Evolutionary conservation across 176 grass and related monocot genomes (phyloP).

Genomic region (Leersia perrieri): DNA sequence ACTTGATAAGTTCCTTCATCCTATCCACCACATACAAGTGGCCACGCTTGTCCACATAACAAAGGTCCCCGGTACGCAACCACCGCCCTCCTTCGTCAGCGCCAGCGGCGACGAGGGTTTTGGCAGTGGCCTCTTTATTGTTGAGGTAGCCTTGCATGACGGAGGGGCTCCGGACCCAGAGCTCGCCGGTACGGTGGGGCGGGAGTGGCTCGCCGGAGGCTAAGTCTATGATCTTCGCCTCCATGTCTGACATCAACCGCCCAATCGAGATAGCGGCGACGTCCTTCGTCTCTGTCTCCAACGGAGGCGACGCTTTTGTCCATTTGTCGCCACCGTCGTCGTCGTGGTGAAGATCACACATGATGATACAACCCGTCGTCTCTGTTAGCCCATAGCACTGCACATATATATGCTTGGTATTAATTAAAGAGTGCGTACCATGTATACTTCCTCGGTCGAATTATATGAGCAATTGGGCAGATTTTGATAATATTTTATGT

Average conservation of each 20-base stretch:
- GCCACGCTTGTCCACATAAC: slow-evolving; percentile 40
- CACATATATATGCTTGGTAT: not conserved
- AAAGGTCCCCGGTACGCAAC: slow-evolving; percentile 57
- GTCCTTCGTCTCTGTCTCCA: not conserved
- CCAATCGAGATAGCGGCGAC: slow-evolving; percentile 11
- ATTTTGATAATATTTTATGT: too few relatives aligned
- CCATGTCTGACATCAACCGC: slow-evolving; percentile 29
- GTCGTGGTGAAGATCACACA: slow-evolving; percentile 30
- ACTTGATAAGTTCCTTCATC: slow-evolving; percentile 65
- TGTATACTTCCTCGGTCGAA: too few relatives aligned
- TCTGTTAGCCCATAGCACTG: slow-evolving; percentile 68
- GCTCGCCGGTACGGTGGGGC: slow-evolving; percentile 35
- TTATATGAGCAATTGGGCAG: too few relatives aligned
- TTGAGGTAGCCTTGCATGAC: slow-evolving; percentile 53
- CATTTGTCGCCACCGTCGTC: slow-evolving; percentile 10
- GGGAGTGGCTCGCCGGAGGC: slow-evolving; percentile 27
- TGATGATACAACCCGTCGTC: slow-evolving; percentile 32
- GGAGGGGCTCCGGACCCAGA: slow-evolving; percentile 39
- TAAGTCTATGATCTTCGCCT: slow-evolving; percentile 49
- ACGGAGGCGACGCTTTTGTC: too few relatives aligned
- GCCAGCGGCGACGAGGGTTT: slow-evolving; percentile 19
- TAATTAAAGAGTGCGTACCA: too few relatives aligned
- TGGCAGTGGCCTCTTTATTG: slow-evolving; percentile 43
- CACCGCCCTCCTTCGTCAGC: not conserved
- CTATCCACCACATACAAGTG: slow-evolving; percentile 49